Evolutionary conservation across 2,329 filamentous ascomycete genomes (phyloP).

Genomic region (Ophiocordyceps sinensis): DNA sequence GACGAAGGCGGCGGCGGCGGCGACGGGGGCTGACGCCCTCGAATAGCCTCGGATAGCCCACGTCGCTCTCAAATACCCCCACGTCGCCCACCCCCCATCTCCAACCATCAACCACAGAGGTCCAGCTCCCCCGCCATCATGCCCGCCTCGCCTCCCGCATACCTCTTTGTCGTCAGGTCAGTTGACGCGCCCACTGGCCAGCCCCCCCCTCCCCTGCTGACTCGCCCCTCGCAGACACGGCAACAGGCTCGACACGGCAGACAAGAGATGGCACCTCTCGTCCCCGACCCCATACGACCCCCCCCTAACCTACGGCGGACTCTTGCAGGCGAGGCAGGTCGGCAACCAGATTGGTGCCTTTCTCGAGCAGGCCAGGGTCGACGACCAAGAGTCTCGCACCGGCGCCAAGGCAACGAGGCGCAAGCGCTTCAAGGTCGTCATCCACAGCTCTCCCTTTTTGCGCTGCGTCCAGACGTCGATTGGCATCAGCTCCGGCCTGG

Average conservation of each 20-base stretch:
- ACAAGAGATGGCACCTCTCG: slow-evolving; percentile 87
- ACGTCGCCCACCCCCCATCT: background rate
- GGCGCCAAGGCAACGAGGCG: slow-evolving; percentile 19
- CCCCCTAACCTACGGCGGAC: slow-evolving; percentile 86
- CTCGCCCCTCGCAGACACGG: slow-evolving; percentile 51
- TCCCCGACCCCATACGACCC: slow-evolving; percentile 93
- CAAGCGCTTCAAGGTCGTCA: slow-evolving; percentile 60
- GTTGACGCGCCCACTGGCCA: slow-evolving; percentile 1
- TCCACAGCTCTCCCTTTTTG: slow-evolving; percentile 89
- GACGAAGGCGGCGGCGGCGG: no score
- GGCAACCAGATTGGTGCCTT: slow-evolving; percentile 74
- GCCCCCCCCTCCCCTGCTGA: background rate
- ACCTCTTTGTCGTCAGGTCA: slow-evolving; percentile 29
- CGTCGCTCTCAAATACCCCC: background rate
- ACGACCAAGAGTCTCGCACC: slow-evolving; percentile 19
- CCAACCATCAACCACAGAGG: background rate
- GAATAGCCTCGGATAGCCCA: background rate
- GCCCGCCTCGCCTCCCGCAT: slow-evolving; percentile 17
- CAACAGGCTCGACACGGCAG: slow-evolving; percentile 82
- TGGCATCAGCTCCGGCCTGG: slow-evolving; percentile 73
- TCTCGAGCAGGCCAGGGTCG: slow-evolving; percentile 35
- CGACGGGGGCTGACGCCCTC: background rate
- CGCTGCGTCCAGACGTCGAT: slow-evolving; percentile 88
- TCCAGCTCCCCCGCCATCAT: background rate
- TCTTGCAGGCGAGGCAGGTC: slow-evolving; percentile 71